phyloP scores from a whole-genome alignment of 2,329 filamentous ascomycete species.

The Ciborinia camelliae region DNA sequence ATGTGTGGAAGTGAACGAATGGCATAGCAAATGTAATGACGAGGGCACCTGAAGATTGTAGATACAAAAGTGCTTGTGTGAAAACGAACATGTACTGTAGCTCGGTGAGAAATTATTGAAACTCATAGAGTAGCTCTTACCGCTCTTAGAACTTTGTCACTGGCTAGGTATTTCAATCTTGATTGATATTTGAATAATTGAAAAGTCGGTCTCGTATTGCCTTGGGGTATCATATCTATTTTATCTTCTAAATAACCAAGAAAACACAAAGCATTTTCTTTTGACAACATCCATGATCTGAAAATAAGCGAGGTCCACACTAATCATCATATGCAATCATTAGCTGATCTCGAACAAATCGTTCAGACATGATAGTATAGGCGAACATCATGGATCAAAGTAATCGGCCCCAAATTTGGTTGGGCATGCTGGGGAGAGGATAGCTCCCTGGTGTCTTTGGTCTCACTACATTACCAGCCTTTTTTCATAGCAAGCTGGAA shows the following conservation, averaged over 20 bases:
- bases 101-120: neutral
- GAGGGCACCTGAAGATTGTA: neutral
- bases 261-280: neutral
- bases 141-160: neutral
- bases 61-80: neutral
- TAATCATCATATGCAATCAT: neutral
- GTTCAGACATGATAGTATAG: neutral
- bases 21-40: neutral
- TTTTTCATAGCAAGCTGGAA: constrained; percentile 35
- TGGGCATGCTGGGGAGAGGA: neutral
- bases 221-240: constrained; percentile 1
- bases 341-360: neutral
- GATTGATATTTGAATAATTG: neutral
- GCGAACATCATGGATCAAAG: neutral
- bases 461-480: constrained; percentile 14
- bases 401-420: too few relatives aligned
- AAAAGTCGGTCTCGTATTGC: neutral
- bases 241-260: neutral
- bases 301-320: neutral
- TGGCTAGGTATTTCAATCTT: neutral
- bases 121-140: neutral
- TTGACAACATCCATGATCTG: neutral
- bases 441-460: neutral
- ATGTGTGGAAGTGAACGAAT: neutral
- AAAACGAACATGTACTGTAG: neutral